These are phyloP conservation scores for Candolleomyces eurysporus DNA, from an alignment of 768 basidiomycete species.

Conservation along the genomic window DNA sequence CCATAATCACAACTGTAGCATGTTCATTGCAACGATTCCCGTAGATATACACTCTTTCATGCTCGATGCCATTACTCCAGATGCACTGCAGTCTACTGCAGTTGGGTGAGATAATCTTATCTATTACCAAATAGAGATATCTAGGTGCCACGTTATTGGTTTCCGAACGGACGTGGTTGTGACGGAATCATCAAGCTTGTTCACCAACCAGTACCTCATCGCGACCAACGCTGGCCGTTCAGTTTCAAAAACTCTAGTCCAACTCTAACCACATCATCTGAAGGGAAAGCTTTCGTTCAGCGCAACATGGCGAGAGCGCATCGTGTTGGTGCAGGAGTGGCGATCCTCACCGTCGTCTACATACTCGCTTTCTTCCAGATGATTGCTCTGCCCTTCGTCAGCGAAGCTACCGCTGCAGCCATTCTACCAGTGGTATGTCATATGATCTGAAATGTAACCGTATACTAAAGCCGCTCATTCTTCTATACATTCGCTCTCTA, in stretches of 20 bases:
- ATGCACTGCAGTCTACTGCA: too few relatives aligned
- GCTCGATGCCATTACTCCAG: too few relatives aligned
- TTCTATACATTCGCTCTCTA: background rate
- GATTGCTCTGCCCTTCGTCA: constrained; percentile 54
- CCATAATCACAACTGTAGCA: too few relatives aligned
- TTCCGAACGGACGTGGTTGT: background rate
- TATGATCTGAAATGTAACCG: background rate
- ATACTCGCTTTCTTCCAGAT: constrained; percentile 54
- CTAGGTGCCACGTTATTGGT: background rate
- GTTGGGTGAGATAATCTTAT: constrained; percentile 1
- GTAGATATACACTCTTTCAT: background rate
- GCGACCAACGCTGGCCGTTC: too few relatives aligned
- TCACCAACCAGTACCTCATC: background rate
- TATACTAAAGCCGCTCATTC: background rate
- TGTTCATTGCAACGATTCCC: background rate
- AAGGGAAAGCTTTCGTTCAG: too few relatives aligned
- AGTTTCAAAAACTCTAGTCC: background rate
- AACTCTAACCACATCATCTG: background rate
- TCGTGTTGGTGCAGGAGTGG: constrained; percentile 46
- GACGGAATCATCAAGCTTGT: background rate
- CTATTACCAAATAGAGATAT: background rate
- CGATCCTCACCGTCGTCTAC: constrained; percentile 47
- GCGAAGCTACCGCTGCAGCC: constrained; percentile 41
- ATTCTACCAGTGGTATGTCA: constrained; percentile 60
- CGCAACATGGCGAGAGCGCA: constrained; percentile 59